Conservation (phyloP, 768 basidiomycete genomes). For the Phallus indusiatus region DNA sequence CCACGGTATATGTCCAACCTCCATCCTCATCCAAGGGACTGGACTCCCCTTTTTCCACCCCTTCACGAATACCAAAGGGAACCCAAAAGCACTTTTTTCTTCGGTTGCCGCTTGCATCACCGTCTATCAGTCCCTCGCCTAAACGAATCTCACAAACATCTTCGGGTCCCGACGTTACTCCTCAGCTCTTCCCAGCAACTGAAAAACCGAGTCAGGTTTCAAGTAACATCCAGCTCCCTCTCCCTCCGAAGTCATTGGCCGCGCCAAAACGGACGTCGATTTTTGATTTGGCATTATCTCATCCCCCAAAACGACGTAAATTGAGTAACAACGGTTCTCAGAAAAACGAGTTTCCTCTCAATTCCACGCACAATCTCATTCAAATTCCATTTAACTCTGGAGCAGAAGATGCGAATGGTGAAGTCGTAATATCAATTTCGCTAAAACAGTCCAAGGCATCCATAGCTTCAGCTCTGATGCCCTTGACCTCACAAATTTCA, state of each 20-base stretch:
- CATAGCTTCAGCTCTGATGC: background rate
- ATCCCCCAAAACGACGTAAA: background rate
- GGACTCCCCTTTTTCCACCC: background rate
- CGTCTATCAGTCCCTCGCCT: constrained; percentile 5
- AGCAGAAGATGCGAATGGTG: background rate
- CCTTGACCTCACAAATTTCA: background rate
- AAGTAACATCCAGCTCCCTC: background rate
- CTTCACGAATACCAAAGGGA: background rate
- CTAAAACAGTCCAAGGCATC: background rate
- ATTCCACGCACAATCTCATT: background rate
- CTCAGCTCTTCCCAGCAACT: background rate
- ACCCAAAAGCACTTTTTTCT: background rate
- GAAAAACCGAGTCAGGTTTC: background rate
- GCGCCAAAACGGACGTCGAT: too few relatives aligned
- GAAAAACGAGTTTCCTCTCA: background rate
- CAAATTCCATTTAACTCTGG: background rate
- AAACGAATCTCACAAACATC: background rate
- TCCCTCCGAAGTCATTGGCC: too few relatives aligned
- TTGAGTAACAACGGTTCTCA: background rate
- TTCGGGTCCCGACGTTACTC: background rate
- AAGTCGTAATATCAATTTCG: background rate
- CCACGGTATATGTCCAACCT: background rate
- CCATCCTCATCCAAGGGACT: background rate
- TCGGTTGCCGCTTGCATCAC: background rate
- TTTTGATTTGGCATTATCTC: background rate